Percentiles rank a stretch among this genome's conserved stretches.
These are phyloP conservation scores for Myrica gale DNA, from an alignment of 306 rosid species.

Conservation along the genomic window DNA sequence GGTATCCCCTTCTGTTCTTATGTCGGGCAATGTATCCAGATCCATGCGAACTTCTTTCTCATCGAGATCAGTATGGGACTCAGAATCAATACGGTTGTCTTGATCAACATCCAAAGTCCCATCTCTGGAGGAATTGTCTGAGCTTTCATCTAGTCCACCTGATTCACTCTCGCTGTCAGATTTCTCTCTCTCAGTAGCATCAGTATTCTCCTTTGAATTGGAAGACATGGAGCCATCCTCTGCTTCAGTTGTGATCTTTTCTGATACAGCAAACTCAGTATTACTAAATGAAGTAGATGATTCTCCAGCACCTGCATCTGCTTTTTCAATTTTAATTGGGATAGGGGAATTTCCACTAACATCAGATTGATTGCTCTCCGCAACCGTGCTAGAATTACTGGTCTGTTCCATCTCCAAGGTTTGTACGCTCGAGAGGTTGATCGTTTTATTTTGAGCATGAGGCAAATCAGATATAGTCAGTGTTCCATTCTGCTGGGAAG, in stretches of 20 bases:
- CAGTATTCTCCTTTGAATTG: slow-evolving; percentile 33
- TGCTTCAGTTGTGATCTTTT: slow-evolving; percentile 36
- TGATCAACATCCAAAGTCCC: slow-evolving; percentile 40
- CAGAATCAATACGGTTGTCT: slow-evolving; percentile 65
- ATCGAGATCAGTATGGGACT: slow-evolving; percentile 45
- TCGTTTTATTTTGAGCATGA: slow-evolving; percentile 25
- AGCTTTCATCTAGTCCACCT: slow-evolving; percentile 30
- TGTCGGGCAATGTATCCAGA: slow-evolving; percentile 65
- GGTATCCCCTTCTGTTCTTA: slow-evolving; percentile 48
- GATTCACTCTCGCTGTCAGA: slow-evolving; percentile 34
- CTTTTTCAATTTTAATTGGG: slow-evolving; percentile 36
- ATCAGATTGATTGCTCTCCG: slow-evolving; percentile 35
- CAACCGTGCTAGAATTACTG: slow-evolving; percentile 20
- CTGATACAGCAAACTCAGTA: slow-evolving; percentile 30
- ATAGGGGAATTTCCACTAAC: slow-evolving; percentile 20
- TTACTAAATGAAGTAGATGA: slow-evolving; percentile 30
- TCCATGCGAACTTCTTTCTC: slow-evolving; percentile 51
- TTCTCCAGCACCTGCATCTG: slow-evolving; percentile 33
- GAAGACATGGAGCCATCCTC: slow-evolving; percentile 29
- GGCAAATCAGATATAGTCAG: slow-evolving; percentile 14
- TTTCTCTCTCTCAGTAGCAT: slow-evolving; percentile 39
- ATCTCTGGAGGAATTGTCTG: slow-evolving; percentile 36
- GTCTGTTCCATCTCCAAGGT: slow-evolving; percentile 33
- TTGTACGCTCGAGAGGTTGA: slow-evolving; percentile 25
- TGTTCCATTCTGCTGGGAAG: slow-evolving; percentile 40